Evolutionary conservation across 305 asterid genomes (phyloP), one percentile per base, ranked within the genome.

Genomic region (Solanum hybrid): DNA sequence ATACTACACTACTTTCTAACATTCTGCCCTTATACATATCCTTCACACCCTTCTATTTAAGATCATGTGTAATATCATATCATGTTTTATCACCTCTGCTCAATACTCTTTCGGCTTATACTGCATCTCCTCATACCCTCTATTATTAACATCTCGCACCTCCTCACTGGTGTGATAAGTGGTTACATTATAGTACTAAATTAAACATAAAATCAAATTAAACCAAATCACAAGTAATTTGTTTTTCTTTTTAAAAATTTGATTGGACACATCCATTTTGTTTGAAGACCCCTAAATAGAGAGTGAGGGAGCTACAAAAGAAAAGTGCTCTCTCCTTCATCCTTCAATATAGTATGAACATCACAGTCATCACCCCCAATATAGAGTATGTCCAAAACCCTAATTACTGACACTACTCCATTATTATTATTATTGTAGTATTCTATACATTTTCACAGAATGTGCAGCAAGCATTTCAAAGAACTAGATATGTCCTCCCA

Each of bases 401-500:
- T 77, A 77, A 77, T 34, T 34, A 77, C 82, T 77, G 45, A 77
- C 79, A 13, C 3, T 29, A 29, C 42, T 15, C 27, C 84, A 78
- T 78, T 77, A 76, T 76, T 42, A 42, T 42, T 40, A 40, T 10
- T 40, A 40, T 40, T 76, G 31, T 64, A 3, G 13, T 64, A 64
- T 24, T 69, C 66, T 51, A 69, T 71, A 24, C 37, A 13, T 29
- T 29, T 73, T 73, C 24, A 4, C 26, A 76, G 35, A 31, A 76
- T 40, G 85, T 51, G 64, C 71, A 60, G 71, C 71, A 60, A 60
- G 71, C 79, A 84, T 36, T 75, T 60, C 22, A 31, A 87, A 92
- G 87, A 91, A 86, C 77, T 85, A 71, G 45, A 86, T 73, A 88
- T 40, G 29, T 86, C 90, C 85, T 87, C 81, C 89, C 38, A 71